Evolutionary conservation across 768 basidiomycete genomes (phyloP).

Genomic region (Leccinellum rugosiceps): DNA sequence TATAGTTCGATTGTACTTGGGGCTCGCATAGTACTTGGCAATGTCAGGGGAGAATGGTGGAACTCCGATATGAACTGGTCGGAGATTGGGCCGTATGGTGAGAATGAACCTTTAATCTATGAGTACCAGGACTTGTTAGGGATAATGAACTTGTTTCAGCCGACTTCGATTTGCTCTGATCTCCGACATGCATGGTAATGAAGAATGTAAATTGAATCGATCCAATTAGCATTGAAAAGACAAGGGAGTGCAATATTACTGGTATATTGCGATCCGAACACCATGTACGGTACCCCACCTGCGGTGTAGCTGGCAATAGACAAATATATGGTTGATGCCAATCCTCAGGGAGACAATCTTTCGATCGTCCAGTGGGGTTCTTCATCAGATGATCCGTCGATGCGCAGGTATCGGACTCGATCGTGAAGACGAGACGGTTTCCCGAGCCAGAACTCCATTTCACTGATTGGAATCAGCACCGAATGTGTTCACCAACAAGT

Average conservation of each 20-base stretch:
- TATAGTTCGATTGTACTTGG: too few species aligned
- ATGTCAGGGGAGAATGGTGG: neutral
- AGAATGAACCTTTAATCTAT: neutral
- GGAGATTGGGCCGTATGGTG: neutral
- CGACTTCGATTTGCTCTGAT: neutral
- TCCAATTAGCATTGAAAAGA: neutral
- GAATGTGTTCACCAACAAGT: neutral
- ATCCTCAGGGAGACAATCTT: conserved; percentile 64
- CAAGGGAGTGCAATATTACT: neutral
- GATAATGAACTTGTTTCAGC: neutral
- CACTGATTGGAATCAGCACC: conserved; percentile 45
- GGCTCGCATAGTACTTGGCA: neutral
- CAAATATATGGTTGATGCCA: neutral
- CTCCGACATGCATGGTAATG: conserved; percentile 1
- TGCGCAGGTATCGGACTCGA: conserved; percentile 73
- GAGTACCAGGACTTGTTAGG: neutral
- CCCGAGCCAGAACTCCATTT: conserved; percentile 97
- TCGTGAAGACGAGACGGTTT: conserved; percentile 94
- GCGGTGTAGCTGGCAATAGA: neutral
- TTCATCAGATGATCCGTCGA: conserved; percentile 44
- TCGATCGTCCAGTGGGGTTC: conserved; percentile 72
- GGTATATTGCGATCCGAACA: conserved; percentile 12
- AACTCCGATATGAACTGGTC: neutral
- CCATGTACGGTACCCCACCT: neutral
- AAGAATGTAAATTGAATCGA: neutral